These are phyloP conservation scores for Colletotrichum tropicicola DNA, from an alignment of 2,329 filamentous ascomycete genomes.

Conservation along the genomic window DNA sequence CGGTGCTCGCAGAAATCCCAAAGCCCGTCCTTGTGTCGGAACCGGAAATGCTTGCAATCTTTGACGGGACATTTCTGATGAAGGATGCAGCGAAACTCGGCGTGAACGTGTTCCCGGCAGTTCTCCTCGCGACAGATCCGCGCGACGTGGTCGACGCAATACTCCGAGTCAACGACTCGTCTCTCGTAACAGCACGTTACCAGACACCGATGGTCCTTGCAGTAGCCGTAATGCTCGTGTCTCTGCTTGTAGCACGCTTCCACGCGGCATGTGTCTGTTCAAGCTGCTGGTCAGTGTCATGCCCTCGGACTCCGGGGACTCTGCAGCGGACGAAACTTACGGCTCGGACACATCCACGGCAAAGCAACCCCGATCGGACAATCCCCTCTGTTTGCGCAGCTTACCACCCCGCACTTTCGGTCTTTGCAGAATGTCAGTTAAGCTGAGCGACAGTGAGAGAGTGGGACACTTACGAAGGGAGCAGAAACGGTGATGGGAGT, in stretches of 20 bases:
- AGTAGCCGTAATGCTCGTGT: conserved; percentile 15
- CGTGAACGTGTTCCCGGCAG: conserved; percentile 11
- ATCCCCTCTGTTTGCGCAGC: conserved; percentile 13
- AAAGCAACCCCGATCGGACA: conserved; percentile 11
- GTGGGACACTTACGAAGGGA: not conserved
- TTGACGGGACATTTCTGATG: conserved; percentile 24
- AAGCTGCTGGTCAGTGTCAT: conserved; percentile 3
- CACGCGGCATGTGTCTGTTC: conserved; percentile 17
- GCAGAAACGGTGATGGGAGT: conserved; percentile 15
- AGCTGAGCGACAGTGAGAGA: not conserved
- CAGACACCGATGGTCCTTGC: conserved; percentile 15
- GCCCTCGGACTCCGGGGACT: not conserved
- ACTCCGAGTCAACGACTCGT: not conserved
- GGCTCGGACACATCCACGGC: conserved; percentile 25
- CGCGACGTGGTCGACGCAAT: conserved; percentile 14
- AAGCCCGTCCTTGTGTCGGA: not conserved
- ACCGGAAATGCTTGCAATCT: conserved; percentile 9
- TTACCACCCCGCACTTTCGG: conserved; percentile 11
- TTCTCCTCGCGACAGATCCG: conserved; percentile 13
- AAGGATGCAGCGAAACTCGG: not conserved
- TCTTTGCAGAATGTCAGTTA: conserved; percentile 9
- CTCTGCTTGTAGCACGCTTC: conserved; percentile 17
- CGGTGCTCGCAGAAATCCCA: conserved; percentile 20
- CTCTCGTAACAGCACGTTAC: conserved; percentile 12
- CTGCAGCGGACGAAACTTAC: conserved; percentile 1